A percentile compares a stretch with the other conserved stretches of the same genome.
phyloP scores from a whole-genome alignment of 2,329 filamentous ascomycete species.

The Zelopaecilomyces penicillatus region DNA sequence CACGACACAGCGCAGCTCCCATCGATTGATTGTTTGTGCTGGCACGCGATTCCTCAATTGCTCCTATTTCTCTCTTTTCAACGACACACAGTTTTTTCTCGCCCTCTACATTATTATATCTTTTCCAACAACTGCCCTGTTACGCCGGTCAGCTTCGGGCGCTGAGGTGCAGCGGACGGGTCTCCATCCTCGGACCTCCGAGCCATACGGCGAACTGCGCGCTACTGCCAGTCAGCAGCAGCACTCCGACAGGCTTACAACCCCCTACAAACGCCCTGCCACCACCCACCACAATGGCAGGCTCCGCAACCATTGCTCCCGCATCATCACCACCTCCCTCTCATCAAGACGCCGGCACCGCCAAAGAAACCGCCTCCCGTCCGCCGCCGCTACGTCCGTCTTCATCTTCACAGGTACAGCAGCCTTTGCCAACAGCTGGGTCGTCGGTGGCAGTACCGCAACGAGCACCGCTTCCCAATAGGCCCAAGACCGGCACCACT shows the following conservation, averaged over 20 bases:
- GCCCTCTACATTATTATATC: background rate
- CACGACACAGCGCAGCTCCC: no score
- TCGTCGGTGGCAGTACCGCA: conserved; percentile 14
- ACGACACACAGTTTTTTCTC: no score
- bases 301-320: background rate
- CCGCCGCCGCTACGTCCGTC: background rate
- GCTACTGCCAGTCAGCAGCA: no score
- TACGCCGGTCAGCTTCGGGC: no score
- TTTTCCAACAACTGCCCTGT: background rate
- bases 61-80: no score
- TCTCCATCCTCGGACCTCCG: conserved; percentile 20
- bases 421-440: background rate
- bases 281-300: conserved; percentile 7
- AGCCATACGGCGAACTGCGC: conserved; percentile 1
- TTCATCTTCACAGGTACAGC: background rate
- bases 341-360: conserved; percentile 2
- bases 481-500: conserved; percentile 13
- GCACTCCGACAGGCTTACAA: conserved; percentile 7
- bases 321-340: conserved; percentile 6
- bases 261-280: conserved; percentile 6
- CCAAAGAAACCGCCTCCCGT: background rate
- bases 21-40: no score
- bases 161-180: background rate
- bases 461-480: conserved; percentile 23
- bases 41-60: no score